Conservation (phyloP, 441 rosid species). For the Euphorbia schlechtendalii region DNA sequence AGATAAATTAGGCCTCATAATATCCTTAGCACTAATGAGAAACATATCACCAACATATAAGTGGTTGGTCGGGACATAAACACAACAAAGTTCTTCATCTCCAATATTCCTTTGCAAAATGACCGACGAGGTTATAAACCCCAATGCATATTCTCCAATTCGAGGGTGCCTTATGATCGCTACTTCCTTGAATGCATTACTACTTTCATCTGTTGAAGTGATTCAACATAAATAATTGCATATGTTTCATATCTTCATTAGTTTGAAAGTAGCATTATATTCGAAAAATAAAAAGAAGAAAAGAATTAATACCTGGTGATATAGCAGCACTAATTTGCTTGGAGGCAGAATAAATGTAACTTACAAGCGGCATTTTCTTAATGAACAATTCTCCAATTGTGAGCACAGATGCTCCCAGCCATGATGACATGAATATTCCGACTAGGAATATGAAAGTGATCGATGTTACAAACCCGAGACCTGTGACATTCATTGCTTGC, state of each 20-base stretch:
- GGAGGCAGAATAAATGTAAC: background rate
- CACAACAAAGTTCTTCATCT: slow-evolving; percentile 2
- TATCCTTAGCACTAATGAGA: background rate
- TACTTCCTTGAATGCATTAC: slow-evolving; percentile 3
- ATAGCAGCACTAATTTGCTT: slow-evolving; percentile 4
- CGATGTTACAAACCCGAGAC: background rate
- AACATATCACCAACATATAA: slow-evolving; percentile 1
- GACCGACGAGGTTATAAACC: background rate
- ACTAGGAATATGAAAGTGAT: background rate
- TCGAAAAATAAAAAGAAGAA: background rate
- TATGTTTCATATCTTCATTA: no score
- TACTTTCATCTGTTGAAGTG: background rate
- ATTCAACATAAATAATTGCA: background rate
- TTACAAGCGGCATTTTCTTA: slow-evolving; percentile 1
- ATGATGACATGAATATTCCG: background rate
- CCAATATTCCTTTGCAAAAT: background rate
- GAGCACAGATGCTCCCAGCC: background rate
- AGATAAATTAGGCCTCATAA: background rate
- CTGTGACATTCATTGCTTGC: no score
- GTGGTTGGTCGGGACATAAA: slow-evolving; percentile 2
- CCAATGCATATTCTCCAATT: background rate
- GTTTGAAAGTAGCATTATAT: background rate
- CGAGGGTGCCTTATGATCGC: slow-evolving; percentile 4
- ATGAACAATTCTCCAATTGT: slow-evolving; percentile 4
- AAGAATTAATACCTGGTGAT: background rate